Evolutionary conservation across 2,329 filamentous ascomycete species (phyloP), one percentile per base, ranked within the genome.

Genomic region (Pseudocercospora vitis): DNA sequence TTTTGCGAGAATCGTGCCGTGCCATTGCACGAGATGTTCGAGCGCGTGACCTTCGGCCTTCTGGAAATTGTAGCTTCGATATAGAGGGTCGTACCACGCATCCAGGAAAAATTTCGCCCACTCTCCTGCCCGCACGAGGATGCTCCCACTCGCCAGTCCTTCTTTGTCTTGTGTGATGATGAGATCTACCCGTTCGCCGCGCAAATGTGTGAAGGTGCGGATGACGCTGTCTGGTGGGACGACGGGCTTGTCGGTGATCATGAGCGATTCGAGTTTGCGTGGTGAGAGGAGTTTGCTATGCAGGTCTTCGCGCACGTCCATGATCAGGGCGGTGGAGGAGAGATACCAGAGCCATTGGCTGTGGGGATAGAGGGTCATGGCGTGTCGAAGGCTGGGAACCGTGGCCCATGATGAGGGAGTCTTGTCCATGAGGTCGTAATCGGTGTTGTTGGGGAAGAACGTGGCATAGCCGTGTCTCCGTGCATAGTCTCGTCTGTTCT

Each of bases 181-280:
- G 11, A 97, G 78, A 61, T 95, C 88, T 35, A 95, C 84, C 52
- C 91, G 82, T 39, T 87, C 79, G 29, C 85, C 86, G 58, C 83
- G 84, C n/a, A 96, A 76, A 67, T 95, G 86, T 12, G 81, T 77
- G 69, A 95, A 96, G 0, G 95, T 97, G 77, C 89, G 92, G 75
- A 99, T 97, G 64, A 99, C 91, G 74, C 90, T 95, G 73, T 96
- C 90, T 0, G 95, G 94, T 2, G 92, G 94, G 7, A 97, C 92
- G 47, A 99, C 84, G 4, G 94, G 84, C 50, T 85, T 80, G 70
- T 96, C 88, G 69, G 85, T 87, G 63, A 94, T 82, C 89, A 97
- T 96, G 52, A 88, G 70, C 18, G 77, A 78, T 66, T 95, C 87
- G 44, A 99, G 78, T 52, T 78, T 82, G 48, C 76, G 75, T 8